Conservation (phyloP, 768 basidiomycete species). For the Pisolithus sp. region DNA sequence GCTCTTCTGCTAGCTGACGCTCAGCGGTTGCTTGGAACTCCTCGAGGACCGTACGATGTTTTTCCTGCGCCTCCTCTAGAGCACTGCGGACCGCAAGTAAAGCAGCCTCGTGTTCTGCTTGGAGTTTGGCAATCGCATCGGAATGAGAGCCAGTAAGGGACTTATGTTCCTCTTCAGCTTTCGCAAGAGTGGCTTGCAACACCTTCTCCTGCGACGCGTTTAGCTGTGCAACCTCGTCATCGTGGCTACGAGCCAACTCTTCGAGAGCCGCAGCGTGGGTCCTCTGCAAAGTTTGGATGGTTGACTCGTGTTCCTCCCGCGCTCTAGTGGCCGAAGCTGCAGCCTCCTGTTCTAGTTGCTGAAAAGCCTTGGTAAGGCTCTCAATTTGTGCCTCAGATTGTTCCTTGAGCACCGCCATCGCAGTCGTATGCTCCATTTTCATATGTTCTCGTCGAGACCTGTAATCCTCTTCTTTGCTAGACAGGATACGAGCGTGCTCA, state of each 20-base stretch:
- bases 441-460: conserved; percentile 27
- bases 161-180: conserved; percentile 32
- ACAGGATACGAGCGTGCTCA: conserved; percentile 50
- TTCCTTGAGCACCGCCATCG: conserved; percentile 24
- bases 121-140: conserved; percentile 34
- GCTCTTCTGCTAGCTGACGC: conserved; percentile 39
- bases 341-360: conserved; percentile 44
- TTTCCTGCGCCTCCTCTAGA: conserved; percentile 32
- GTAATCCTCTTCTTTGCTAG: conserved; percentile 58
- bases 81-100: conserved; percentile 35
- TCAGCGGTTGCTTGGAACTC: conserved; percentile 29
- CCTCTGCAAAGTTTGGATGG: conserved; percentile 42
- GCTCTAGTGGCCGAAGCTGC: conserved; percentile 30
- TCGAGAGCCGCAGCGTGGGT: conserved; percentile 50
- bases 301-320: conserved; percentile 43
- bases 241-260: conserved; percentile 51
- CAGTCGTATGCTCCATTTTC: conserved; percentile 31
- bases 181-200: conserved; percentile 24
- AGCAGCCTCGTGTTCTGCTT: conserved; percentile 43
- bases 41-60: conserved; percentile 32
- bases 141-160: conserved; percentile 37
- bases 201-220: conserved; percentile 41
- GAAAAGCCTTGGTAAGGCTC: conserved; percentile 51
- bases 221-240: conserved; percentile 46
- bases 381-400: conserved; percentile 45